Conservation (phyloP, 805 yeast genomes). For the Metschnikowia borealis region DNA sequence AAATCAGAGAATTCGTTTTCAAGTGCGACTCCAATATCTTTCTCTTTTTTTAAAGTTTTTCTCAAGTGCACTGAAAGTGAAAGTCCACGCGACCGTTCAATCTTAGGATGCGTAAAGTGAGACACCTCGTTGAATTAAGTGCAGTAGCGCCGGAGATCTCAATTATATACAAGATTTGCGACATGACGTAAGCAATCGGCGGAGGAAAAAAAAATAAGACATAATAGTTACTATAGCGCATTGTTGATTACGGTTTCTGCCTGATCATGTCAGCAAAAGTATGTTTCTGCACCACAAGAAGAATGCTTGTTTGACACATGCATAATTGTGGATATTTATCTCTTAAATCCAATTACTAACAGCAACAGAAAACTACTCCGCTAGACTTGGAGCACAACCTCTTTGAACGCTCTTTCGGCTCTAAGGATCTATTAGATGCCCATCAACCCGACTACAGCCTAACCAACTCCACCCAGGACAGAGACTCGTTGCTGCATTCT, state of each 20-base stretch:
- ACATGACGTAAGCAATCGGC: constrained; percentile 14
- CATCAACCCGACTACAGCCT: constrained; percentile 3
- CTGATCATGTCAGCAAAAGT: constrained; percentile 2
- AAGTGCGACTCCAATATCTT: neutral
- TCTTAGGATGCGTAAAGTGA: neutral
- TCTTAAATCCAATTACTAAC: neutral
- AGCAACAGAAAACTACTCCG: constrained; percentile 36
- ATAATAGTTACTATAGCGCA: neutral
- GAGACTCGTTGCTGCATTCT: constrained; percentile 4
- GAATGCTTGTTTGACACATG: neutral
- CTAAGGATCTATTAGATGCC: constrained; percentile 35
- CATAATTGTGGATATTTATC: no score
- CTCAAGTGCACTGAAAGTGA: neutral
- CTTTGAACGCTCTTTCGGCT: constrained; percentile 91
- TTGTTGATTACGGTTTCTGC: neutral
- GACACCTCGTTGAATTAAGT: neutral
- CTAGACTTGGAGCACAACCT: constrained; percentile 91
- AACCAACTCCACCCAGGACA: neutral
- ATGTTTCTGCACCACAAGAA: neutral
- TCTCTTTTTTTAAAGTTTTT: neutral
- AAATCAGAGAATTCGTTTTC: no score
- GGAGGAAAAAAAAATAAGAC: constrained; percentile 5
- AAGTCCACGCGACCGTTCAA: neutral
- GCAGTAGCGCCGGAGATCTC: neutral
- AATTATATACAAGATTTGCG: constrained; percentile 9